phyloP scores from a whole-genome alignment of 345 rosid species.

The Aquilaria yunnanensis region DNA sequence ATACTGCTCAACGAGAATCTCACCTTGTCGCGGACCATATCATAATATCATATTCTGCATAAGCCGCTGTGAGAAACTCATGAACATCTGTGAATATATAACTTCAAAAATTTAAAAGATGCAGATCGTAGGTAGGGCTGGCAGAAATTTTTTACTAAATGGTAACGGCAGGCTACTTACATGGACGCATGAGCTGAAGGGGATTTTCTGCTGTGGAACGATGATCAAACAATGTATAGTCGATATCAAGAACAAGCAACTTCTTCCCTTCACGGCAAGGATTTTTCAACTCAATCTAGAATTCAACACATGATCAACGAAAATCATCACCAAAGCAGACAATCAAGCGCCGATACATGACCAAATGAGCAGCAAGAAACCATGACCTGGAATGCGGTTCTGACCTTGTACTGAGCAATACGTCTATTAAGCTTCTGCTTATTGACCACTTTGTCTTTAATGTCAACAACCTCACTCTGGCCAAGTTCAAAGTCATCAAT shows the following conservation, averaged over 20 bases:
- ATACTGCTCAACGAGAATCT: neutral
- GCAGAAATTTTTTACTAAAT: neutral
- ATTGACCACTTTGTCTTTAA: slow-evolving; percentile 81
- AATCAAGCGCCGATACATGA: neutral
- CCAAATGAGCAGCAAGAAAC: neutral
- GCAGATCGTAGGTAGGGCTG: neutral
- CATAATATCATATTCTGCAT: slow-evolving; percentile 89
- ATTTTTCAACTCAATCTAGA: slow-evolving; percentile 58
- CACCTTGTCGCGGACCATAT: slow-evolving; percentile 99
- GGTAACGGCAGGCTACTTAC: slow-evolving; percentile 34
- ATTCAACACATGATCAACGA: neutral
- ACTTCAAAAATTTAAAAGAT: slow-evolving; percentile 7
- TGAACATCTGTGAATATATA: slow-evolving; percentile 67
- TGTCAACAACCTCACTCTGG: slow-evolving; percentile 80
- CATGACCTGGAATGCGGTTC: neutral
- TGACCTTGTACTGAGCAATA: slow-evolving; percentile 67
- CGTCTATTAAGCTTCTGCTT: slow-evolving; percentile 75
- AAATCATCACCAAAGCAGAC: too few relatives aligned
- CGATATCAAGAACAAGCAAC: slow-evolving; percentile 88
- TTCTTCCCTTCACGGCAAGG: slow-evolving; percentile 92
- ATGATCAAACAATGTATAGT: slow-evolving; percentile 93
- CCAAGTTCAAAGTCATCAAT: slow-evolving; percentile 89
- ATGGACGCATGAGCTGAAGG: slow-evolving; percentile 87
- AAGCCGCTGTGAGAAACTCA: slow-evolving; percentile 90
- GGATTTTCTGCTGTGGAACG: slow-evolving; percentile 94